A percentile compares a stretch with the other conserved stretches of the same genome.
Evolutionary conservation across 257 asterid genomes (phyloP).

Genomic region (Solanum chilense): DNA sequence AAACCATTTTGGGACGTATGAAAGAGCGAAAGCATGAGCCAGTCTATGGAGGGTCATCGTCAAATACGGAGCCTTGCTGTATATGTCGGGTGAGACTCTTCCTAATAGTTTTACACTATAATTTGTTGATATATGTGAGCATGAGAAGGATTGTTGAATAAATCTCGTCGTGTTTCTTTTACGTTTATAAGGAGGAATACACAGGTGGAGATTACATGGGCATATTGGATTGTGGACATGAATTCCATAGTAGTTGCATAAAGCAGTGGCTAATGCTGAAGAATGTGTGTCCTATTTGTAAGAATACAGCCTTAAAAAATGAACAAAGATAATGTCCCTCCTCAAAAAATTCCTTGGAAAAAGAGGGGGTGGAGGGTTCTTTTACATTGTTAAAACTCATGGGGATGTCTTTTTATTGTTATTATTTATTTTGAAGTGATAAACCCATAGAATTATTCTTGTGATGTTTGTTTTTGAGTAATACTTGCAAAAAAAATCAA

Average conservation of each 20-base stretch:
- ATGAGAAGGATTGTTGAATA: not conserved
- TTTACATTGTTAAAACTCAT: not conserved
- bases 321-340: not conserved
- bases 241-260: constrained; percentile 67
- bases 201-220: constrained; percentile 53
- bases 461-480: not conserved
- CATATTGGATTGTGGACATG: constrained; percentile 64
- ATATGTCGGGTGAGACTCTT: constrained; percentile 58
- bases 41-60: not conserved
- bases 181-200: constrained; percentile 52
- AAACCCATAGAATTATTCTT: not conserved
- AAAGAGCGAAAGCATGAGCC: constrained; percentile 33
- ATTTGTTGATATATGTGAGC: not conserved
- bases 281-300: constrained; percentile 87
- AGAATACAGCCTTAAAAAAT: constrained; percentile 50
- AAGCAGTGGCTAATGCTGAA: constrained; percentile 72
- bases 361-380: not conserved
- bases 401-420: not conserved
- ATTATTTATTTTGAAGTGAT: not conserved
- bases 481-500: not conserved
- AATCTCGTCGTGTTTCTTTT: not conserved
- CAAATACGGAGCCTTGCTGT: constrained; percentile 69
- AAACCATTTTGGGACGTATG: constrained; percentile 29
- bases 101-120: not conserved
- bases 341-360: not conserved